Conservation (phyloP, 2,329 filamentous ascomycete species). For the Emmonsiellopsis sp. region DNA sequence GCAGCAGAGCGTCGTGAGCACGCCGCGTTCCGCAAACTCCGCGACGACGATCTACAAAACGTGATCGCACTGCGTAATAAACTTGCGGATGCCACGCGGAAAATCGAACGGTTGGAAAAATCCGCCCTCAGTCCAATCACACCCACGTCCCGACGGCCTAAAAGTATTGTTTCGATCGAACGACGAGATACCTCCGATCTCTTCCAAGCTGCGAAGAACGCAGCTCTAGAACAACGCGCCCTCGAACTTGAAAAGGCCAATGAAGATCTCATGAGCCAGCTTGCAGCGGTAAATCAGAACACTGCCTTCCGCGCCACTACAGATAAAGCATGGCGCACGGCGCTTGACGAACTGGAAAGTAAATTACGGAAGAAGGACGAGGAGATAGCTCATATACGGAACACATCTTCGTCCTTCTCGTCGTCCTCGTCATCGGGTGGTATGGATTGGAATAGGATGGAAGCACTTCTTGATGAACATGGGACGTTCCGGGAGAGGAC, state of each 20-base stretch:
- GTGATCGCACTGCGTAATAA: conserved; percentile 29
- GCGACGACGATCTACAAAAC: conserved; percentile 34
- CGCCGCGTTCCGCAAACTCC: conserved; percentile 28
- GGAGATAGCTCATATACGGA: neutral
- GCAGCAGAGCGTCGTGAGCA: conserved; percentile 31
- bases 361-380: conserved; percentile 4
- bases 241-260: conserved; percentile 34
- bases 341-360: conserved; percentile 1
- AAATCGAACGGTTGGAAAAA: conserved; percentile 20
- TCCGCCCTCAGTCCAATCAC: conserved; percentile 10
- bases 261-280: conserved; percentile 23
- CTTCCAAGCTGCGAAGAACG: conserved; percentile 32
- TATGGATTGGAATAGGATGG: conserved; percentile 22
- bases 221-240: conserved; percentile 33
- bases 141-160: conserved; percentile 18
- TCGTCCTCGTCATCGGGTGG: neutral
- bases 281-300: conserved; percentile 7
- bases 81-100: conserved; percentile 31
- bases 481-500: conserved; percentile 28
- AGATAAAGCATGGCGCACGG: neutral
- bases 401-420: neutral
- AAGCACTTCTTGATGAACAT: conserved; percentile 32
- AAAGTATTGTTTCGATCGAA: conserved; percentile 21
- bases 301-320: neutral
- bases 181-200: conserved; percentile 26